Percentiles rank a stretch among this genome's conserved stretches.
These are phyloP conservation scores for Eutypella sp. DNA, from an alignment of 2,329 filamentous ascomycete species.

Conservation along the genomic window DNA sequence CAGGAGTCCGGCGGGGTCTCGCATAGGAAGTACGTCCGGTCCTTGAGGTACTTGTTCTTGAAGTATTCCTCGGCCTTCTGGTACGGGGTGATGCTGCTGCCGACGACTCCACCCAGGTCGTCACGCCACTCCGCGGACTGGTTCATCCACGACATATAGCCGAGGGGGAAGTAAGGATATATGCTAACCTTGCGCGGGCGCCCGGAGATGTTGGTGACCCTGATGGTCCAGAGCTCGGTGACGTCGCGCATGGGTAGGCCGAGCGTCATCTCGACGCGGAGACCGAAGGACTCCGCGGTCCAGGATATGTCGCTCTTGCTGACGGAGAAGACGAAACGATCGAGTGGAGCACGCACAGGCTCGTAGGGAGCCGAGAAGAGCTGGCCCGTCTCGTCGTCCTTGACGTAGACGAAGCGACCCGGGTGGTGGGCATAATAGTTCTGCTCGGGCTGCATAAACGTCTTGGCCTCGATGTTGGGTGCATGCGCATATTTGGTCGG, in stretches of 20 bases:
- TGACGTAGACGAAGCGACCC: slow-evolving; percentile 55
- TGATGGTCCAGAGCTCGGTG: slow-evolving; percentile 51
- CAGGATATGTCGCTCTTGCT: slow-evolving; percentile 52
- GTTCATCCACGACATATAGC: slow-evolving; percentile 61
- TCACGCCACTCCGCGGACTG: slow-evolving; percentile 48
- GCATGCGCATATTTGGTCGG: slow-evolving; percentile 56
- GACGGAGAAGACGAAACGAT: slow-evolving; percentile 47
- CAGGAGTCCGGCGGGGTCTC: slow-evolving; percentile 46
- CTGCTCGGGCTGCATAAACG: slow-evolving; percentile 58
- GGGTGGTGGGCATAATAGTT: slow-evolving; percentile 56
- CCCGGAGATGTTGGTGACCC: slow-evolving; percentile 43
- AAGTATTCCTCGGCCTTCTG: slow-evolving; percentile 53
- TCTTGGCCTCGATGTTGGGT: slow-evolving; percentile 52
- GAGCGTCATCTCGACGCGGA: slow-evolving; percentile 48
- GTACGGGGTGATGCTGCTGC: slow-evolving; percentile 50
- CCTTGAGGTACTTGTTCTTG: slow-evolving; percentile 52
- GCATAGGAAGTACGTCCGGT: slow-evolving; percentile 53
- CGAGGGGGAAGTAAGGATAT: slow-evolving; percentile 53
- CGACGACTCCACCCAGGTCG: slow-evolving; percentile 45
- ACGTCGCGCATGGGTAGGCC: slow-evolving; percentile 49
- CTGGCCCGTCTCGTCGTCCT: slow-evolving; percentile 46
- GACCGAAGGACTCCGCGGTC: slow-evolving; percentile 45
- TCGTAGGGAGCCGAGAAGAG: slow-evolving; percentile 53
- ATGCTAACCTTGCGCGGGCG: slow-evolving; percentile 43
- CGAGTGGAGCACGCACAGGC: slow-evolving; percentile 43